phyloP scores from a whole-genome alignment of 1,284 basidiomycete species.

The Trichosporon asahii region DNA sequence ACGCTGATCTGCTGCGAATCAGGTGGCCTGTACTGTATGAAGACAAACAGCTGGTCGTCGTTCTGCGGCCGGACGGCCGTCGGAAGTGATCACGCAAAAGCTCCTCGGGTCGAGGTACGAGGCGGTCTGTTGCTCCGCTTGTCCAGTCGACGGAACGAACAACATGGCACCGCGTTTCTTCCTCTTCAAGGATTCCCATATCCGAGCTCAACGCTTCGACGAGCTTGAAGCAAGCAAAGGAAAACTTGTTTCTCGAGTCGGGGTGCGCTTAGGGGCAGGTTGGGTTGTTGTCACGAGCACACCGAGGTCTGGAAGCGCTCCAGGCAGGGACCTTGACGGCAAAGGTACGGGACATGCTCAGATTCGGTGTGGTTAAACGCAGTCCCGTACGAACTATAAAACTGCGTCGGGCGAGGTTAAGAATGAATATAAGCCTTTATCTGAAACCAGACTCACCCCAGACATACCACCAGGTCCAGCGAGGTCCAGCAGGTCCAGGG shows the following conservation, averaged over 20 bases:
- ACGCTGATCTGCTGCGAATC: not conserved
- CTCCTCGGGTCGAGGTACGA: not conserved
- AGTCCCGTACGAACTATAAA: constrained; percentile 1
- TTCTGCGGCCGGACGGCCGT: not conserved
- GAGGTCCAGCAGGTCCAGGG: not conserved
- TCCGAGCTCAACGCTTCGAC: not conserved
- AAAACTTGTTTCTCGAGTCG: not conserved
- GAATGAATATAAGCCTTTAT: not conserved
- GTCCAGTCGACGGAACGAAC: not conserved
- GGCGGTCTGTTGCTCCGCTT: not conserved
- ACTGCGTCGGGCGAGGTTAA: not conserved
- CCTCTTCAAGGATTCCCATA: not conserved
- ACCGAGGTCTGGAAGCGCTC: not conserved
- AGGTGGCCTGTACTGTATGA: not conserved
- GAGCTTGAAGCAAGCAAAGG: not conserved
- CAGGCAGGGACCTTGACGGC: not conserved
- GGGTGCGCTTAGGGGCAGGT: not conserved
- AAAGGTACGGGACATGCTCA: not conserved
- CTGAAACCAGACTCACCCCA: constrained; percentile 4
- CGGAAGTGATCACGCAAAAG: not conserved
- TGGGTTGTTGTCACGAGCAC: not conserved
- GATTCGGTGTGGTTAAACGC: not conserved
- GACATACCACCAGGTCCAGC: not conserved
- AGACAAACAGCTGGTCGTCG: not conserved
- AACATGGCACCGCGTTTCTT: not conserved